Evolutionary conservation across 257 asterid species (phyloP), one percentile per base, ranked within the genome.

Genomic region (Capsicum rhomboideum): DNA sequence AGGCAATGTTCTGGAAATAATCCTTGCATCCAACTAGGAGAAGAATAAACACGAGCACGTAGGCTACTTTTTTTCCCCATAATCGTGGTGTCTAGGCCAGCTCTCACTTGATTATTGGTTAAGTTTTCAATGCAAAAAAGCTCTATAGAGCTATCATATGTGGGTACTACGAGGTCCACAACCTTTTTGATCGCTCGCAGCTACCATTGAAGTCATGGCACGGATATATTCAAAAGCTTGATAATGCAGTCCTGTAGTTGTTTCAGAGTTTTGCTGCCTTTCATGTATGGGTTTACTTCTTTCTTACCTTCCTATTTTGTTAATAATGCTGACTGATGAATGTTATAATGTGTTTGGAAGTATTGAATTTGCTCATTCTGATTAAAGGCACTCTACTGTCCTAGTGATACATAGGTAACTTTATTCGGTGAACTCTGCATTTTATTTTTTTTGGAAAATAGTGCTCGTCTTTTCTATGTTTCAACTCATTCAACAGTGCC

Each of bases 401-500:
- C 31, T 40, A 71, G 29, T 40, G 17, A 8, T 49, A 50, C 40
- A 26, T 75, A 16, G 81, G 44, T 49, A 50, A 50, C 56, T 14
- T 50, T 26, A 8, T 26, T 14, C 49, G 42, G 40, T 23, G 31
- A 34, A 34, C 2, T 75, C 26, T 26, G 61, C 46, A 23, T 23
- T 61, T 49, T 64, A 0, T 63, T 49, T 23, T 75, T 50, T 8
- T 75, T 49, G 61, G 31, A 26, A 23, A 75, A 1, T 74, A 75
- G 7, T 75, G 81, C 42, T 75, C 26, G 81, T 50, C 61, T 10
- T 34, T 14, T 75, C 61, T 49, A 74, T 74, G 81, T 17, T 50
- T 75, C 81, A 75, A 75, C 44, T 69, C 63, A 82, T 82, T 80
- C 61, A 68, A 82, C 44, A 56, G 69, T 81, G 34, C 74, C 74